Conservation (phyloP, 1,284 basidiomycete species). For the Cutaneotrichosporon cutaneum region DNA sequence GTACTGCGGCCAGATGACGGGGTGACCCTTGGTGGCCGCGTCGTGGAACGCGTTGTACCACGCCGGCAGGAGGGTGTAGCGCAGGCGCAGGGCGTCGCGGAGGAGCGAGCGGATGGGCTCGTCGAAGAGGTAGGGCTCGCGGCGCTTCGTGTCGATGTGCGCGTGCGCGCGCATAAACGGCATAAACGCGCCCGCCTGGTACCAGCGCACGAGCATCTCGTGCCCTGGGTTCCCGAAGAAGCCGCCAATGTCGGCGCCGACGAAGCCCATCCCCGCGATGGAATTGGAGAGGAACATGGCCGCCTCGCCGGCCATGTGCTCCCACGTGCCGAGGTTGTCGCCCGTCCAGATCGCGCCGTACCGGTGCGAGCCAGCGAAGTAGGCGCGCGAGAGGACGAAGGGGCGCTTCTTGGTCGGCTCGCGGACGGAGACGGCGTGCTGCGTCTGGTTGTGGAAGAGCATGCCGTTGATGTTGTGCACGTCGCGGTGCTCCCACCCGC, state of each 20-base stretch:
- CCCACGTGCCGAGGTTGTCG: constrained; percentile 95
- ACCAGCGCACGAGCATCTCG: constrained; percentile 96
- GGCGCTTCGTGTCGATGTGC: constrained; percentile 95
- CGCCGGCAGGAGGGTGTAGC: constrained; percentile 84
- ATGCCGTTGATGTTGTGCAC: constrained; percentile 59
- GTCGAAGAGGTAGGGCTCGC: constrained; percentile 90
- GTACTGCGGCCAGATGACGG: constrained; percentile 89
- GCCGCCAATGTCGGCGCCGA: constrained; percentile 93
- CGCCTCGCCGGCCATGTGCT: constrained; percentile 89
- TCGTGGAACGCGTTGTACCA: constrained; percentile 98
- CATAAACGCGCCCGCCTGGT: constrained; percentile 89
- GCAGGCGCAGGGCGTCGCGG: constrained; percentile 72
- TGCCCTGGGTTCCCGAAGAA: constrained; percentile 96
- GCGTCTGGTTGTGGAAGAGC: constrained; percentile 72
- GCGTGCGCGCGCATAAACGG: constrained; percentile 99
- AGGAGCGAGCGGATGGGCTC: constrained; percentile 83
- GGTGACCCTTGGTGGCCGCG: constrained; percentile 72
- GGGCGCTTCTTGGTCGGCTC: constrained; percentile 74
- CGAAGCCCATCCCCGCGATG: constrained; percentile 91
- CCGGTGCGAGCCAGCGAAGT: constrained; percentile 93
- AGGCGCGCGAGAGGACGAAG: constrained; percentile 92
- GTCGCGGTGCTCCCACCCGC: constrained; percentile 93
- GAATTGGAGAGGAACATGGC: constrained; percentile 91
- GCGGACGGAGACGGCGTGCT: constrained; percentile 75
- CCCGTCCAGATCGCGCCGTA: constrained; percentile 99